Evolutionary conservation across 352 stramenopile species (phyloP).

Genomic region (Phytophthora colocasiae): DNA sequence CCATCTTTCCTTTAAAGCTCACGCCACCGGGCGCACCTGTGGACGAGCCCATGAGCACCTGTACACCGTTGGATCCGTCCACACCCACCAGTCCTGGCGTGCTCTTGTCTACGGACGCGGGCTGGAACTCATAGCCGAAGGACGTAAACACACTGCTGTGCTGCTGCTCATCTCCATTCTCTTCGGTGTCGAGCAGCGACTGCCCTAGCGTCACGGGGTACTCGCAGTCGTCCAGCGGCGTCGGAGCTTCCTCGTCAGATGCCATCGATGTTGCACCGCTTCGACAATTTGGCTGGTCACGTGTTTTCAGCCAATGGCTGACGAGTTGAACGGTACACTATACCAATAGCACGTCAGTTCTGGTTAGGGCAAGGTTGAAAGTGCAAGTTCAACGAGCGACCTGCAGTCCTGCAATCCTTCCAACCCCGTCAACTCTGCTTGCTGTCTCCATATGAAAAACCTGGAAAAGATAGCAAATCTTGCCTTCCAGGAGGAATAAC

Average conservation of each 20-base stretch:
- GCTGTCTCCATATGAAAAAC: not conserved
- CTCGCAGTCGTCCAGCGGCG: conserved; percentile 52
- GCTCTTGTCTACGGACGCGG: conserved; percentile 76
- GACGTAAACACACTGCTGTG: conserved; percentile 51
- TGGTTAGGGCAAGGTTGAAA: conserved; percentile 12
- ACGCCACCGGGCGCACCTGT: conserved; percentile 64
- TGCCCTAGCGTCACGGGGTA: conserved; percentile 63
- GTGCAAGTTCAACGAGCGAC: conserved; percentile 44
- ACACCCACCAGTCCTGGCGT: conserved; percentile 72
- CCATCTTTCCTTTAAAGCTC: conserved; percentile 79
- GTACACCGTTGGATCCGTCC: conserved; percentile 62
- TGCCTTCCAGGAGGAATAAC: conserved; percentile 3
- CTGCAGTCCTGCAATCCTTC: conserved; percentile 16
- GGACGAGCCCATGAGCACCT: conserved; percentile 71
- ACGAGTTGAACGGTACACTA: conserved; percentile 35
- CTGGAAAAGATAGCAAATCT: not conserved
- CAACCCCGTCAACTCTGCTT: conserved; percentile 15
- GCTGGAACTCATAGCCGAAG: conserved; percentile 89
- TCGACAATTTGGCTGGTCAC: conserved; percentile 17
- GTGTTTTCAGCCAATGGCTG: conserved; percentile 25
- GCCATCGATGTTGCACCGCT: conserved; percentile 15
- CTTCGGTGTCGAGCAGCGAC: conserved; percentile 39
- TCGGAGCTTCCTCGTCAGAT: conserved; percentile 13
- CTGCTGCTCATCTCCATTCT: conserved; percentile 16
- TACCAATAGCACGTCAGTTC: conserved; percentile 41